Conservation (phyloP, 148 eudicot species). For the Camellia granthamiana region DNA sequence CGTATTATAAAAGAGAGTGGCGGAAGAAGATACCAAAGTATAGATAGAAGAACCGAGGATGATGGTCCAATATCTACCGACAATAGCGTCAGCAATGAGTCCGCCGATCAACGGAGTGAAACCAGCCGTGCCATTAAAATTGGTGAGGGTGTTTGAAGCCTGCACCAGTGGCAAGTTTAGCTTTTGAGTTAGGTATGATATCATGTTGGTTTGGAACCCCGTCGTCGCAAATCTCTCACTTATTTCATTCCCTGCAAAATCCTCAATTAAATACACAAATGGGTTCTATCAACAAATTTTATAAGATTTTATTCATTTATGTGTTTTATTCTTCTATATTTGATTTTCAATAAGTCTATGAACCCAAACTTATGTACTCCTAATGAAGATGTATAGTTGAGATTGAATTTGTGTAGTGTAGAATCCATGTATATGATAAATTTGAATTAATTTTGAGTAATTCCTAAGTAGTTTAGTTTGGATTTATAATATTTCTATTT, state of each 20-base stretch:
- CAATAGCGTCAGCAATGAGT: slow-evolving; percentile 62
- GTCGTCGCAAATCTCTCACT: slow-evolving; percentile 70
- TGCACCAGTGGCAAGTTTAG: slow-evolving; percentile 71
- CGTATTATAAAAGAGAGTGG: not conserved
- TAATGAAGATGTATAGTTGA: too few species aligned
- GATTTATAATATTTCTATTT: too few species aligned
- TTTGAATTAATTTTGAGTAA: too few species aligned
- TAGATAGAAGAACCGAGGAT: slow-evolving; percentile 59
- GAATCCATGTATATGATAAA: too few species aligned
- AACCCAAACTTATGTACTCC: too few species aligned
- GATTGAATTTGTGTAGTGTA: too few species aligned
- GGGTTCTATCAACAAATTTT: not conserved
- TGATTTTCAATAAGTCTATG: too few species aligned
- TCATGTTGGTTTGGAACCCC: slow-evolving; percentile 75
- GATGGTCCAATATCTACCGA: slow-evolving; percentile 74
- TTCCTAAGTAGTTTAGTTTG: too few species aligned
- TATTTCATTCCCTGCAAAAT: slow-evolving; percentile 61
- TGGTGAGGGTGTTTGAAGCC: slow-evolving; percentile 69
- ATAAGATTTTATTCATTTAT: too few species aligned
- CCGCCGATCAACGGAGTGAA: slow-evolving; percentile 81
- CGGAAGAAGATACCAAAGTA: slow-evolving; percentile 37
- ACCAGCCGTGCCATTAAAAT: slow-evolving; percentile 64
- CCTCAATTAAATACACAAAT: not conserved
- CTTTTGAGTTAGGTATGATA: slow-evolving; percentile 66
- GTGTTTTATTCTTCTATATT: too few species aligned